Evolutionary conservation across 345 rosid genomes (phyloP), one percentile per base, ranked within the genome.

Genomic region (Aquilaria sinensis): DNA sequence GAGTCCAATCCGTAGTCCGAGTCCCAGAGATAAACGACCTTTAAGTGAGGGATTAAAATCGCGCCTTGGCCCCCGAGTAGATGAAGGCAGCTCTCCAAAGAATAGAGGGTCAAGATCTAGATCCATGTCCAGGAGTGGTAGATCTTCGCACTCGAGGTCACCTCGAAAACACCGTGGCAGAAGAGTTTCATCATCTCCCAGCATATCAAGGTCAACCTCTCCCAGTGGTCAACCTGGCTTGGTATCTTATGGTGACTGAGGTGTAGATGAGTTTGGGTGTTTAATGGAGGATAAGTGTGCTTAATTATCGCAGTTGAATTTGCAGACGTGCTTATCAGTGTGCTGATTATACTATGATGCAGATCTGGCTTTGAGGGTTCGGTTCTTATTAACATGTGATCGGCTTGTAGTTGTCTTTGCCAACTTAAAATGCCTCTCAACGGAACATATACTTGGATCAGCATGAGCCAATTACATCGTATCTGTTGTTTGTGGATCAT

Each of bases 241-340:
- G 75, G 99, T 94, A 62, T 85, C 90, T 53, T 90, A 90, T 68
- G 90, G 84, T 47, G 98, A 93, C 62, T 74, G 83, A 85, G 7
- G 43, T 37, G 2, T 9, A 37, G 7, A 37, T 9, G 5, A 9
- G 43, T 37, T 37, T 5, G 43, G 7, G 5, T 37, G 43, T 37
- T 37, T 37, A 2, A 9, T 37, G 43, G 43, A 37, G 8, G 43
- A 3, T 37, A 37, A 37, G 43, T 37, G 5, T 37, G 7, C 43
- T 2, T 37, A 37, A 37, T 37, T 4, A 37, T 37, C 43, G 5
- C 43, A 37, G 43, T 4, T 9, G 43, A 37, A 0, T 37, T 9
- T 37, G 5, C 5, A 37, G 8, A 9, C 43, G 8, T 37, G 43
- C 43, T 37, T 37, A 37, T 37, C 43, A 37, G 43, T 5, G 43